Evolutionary conservation across 805 yeast species (phyloP).

Genomic region (Saccharomycopsis fodiens): DNA sequence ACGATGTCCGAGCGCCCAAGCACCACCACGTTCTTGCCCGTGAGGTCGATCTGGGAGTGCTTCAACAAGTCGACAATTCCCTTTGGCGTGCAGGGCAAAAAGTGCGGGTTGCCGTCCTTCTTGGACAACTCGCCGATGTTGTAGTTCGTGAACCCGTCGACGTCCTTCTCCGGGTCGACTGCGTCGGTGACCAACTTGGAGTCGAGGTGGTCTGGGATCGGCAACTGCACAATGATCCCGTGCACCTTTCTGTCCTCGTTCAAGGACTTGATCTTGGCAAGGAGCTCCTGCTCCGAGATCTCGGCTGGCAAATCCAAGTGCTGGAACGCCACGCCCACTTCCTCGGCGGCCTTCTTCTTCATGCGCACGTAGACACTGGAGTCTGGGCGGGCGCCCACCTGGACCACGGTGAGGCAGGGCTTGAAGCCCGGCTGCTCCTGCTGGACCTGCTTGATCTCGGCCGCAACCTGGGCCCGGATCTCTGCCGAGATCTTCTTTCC

Average conservation of each 20-base stretch:
- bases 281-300: conserved; percentile 50
- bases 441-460: conserved; percentile 36
- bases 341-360: conserved; percentile 84
- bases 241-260: conserved; percentile 73
- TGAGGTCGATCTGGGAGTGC: conserved; percentile 53
- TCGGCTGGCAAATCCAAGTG: conserved; percentile 58
- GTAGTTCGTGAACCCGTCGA: conserved; percentile 86
- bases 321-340: conserved; percentile 67
- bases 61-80: conserved; percentile 81
- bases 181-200: conserved; percentile 76
- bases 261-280: conserved; percentile 51
- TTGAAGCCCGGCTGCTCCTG: conserved; percentile 41
- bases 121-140: conserved; percentile 89
- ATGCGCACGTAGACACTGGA: conserved; percentile 86
- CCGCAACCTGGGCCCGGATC: conserved; percentile 8
- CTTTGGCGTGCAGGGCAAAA: conserved; percentile 92
- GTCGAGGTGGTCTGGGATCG: conserved; percentile 72
- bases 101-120: conserved; percentile 74
- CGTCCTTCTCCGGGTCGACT: conserved; percentile 80
- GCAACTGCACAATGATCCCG: conserved; percentile 86
- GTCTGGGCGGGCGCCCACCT: conserved; percentile 87
- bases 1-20: conserved; percentile 95
- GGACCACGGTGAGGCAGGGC: conserved; percentile 77
- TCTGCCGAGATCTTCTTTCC: conserved; percentile 19
- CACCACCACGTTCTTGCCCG: conserved; percentile 86